Conservation (phyloP, 768 basidiomycete genomes). For the Hericium alpestre region DNA sequence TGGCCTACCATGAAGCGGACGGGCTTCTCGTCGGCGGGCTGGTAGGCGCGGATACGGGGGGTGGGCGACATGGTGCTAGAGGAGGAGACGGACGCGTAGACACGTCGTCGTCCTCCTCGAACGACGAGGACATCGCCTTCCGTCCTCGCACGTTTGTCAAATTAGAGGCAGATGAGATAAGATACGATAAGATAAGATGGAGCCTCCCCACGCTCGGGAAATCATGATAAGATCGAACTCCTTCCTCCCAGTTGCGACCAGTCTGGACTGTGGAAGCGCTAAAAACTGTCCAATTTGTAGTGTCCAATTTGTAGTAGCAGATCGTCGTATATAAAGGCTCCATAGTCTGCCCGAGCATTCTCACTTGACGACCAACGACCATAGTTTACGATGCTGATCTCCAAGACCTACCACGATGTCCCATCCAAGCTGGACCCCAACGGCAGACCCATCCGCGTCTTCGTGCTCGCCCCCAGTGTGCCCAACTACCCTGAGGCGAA, state of each 20-base stretch:
- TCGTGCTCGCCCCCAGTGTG: conserved; percentile 68
- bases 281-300: no score
- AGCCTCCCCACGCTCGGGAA: background rate
- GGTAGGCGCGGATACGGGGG: conserved; percentile 42
- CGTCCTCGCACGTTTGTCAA: conserved; percentile 16
- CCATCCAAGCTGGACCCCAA: conserved; percentile 52
- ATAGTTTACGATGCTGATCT: conserved; percentile 61
- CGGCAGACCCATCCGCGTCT: conserved; percentile 66
- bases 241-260: no score
- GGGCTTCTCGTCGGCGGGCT: conserved; percentile 42
- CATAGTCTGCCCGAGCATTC: background rate
- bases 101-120: background rate
- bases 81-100: background rate
- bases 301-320: background rate
- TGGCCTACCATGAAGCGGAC: conserved; percentile 58
- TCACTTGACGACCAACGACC: background rate
- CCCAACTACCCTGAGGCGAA: conserved; percentile 82
- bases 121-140: background rate
- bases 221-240: no score
- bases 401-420: conserved; percentile 68
- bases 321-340: no score
- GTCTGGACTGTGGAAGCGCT: no score
- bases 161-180: background rate
- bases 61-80: background rate
- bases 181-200: background rate